Percentiles rank a stretch among this genome's conserved stretches.
Evolutionary conservation across 2,329 filamentous ascomycete genomes (phyloP).

Genomic region (Fusarium albidum): DNA sequence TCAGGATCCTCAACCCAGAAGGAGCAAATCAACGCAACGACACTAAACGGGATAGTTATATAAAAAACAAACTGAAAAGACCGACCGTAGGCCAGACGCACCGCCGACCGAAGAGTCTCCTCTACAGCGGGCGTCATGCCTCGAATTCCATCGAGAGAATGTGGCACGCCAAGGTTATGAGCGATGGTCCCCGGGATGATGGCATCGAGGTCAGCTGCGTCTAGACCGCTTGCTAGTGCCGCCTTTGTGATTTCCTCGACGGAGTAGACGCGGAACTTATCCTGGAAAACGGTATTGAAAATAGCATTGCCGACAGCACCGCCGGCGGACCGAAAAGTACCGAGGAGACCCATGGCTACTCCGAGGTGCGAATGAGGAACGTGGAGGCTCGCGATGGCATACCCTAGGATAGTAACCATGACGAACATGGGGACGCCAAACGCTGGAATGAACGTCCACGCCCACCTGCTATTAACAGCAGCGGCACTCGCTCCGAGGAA

Average conservation of each 20-base stretch:
- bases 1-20: constrained; percentile 9
- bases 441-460: constrained; percentile 23
- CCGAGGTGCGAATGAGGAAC: constrained; percentile 23
- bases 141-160: background rate
- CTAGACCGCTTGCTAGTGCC: background rate
- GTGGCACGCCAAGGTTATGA: constrained; percentile 9
- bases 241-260: constrained; percentile 6
- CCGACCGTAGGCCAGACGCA: constrained; percentile 12
- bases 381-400: constrained; percentile 22
- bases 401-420: constrained; percentile 17
- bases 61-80: constrained; percentile 21
- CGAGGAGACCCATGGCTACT: constrained; percentile 20
- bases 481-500: constrained; percentile 18
- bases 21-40: constrained; percentile 8
- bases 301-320: constrained; percentile 20
- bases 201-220: background rate
- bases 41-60: constrained; percentile 13
- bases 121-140: constrained; percentile 1
- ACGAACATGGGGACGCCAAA: constrained; percentile 23
- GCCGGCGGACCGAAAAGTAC: constrained; percentile 17
- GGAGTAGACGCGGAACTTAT: constrained; percentile 13
- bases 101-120: constrained; percentile 2
- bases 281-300: constrained; percentile 19
- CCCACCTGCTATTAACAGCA: constrained; percentile 19
- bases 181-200: constrained; percentile 11